Conservation (phyloP, 2,329 filamentous ascomycete genomes). For the Aspergillus candidus region DNA sequence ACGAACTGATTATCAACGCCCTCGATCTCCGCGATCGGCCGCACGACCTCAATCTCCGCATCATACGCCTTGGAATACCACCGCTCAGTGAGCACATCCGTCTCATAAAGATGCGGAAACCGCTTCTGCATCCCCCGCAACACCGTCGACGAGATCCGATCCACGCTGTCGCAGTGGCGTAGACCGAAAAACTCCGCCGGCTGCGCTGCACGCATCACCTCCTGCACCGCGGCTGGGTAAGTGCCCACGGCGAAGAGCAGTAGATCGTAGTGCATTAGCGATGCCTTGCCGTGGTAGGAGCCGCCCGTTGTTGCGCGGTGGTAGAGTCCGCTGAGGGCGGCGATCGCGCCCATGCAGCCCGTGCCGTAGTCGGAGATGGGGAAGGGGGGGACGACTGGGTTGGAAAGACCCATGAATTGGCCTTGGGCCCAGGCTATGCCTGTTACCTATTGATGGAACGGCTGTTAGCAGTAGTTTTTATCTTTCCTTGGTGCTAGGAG, state of each 20-base stretch:
- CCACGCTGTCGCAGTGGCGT: conserved; percentile 58
- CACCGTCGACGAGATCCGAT: conserved; percentile 57
- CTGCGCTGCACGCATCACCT: conserved; percentile 44
- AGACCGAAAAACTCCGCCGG: conserved; percentile 52
- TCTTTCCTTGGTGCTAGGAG: background rate
- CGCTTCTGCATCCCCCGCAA: conserved; percentile 49
- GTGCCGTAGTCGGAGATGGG: conserved; percentile 61
- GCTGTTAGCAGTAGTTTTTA: background rate
- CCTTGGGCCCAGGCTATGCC: conserved; percentile 39
- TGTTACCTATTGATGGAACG: conserved; percentile 29
- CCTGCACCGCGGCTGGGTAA: conserved; percentile 50
- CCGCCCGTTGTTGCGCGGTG: conserved; percentile 58
- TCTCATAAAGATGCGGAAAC: conserved; percentile 51
- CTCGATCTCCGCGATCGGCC: conserved; percentile 42
- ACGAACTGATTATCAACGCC: conserved; percentile 46
- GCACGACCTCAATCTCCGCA: conserved; percentile 44
- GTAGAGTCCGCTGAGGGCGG: conserved; percentile 59
- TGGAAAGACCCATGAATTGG: conserved; percentile 35
- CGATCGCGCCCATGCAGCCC: conserved; percentile 64
- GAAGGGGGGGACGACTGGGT: conserved; percentile 42
- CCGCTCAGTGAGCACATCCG: conserved; percentile 43
- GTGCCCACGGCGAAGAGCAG: conserved; percentile 57
- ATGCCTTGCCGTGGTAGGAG: conserved; percentile 60
- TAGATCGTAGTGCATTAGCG: conserved; percentile 63
- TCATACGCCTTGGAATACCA: conserved; percentile 44